Conservation (phyloP, 768 basidiomycete genomes). For the Boletus speciosus region DNA sequence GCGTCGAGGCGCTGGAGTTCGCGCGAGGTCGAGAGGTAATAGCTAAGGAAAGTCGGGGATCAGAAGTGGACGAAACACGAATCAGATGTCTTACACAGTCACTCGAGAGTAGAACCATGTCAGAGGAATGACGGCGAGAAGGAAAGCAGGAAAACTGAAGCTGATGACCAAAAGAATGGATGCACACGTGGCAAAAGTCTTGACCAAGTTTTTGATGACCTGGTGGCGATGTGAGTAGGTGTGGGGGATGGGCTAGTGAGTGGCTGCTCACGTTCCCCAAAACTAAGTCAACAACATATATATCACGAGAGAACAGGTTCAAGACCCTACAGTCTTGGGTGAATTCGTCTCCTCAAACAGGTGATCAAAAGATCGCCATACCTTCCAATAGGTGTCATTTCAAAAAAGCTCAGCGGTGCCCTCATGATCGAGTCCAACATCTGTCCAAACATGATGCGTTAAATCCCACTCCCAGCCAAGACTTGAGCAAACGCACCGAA, state of each 20-base stretch:
- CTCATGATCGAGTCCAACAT: constrained; percentile 80
- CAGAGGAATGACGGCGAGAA: constrained; percentile 74
- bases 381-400: constrained; percentile 83
- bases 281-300: constrained; percentile 80
- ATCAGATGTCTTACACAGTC: constrained; percentile 56
- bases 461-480: not conserved
- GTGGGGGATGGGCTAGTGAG: not conserved
- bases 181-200: constrained; percentile 56
- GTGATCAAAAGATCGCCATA: constrained; percentile 25
- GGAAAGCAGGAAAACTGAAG: constrained; percentile 75
- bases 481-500: constrained; percentile 41
- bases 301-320: constrained; percentile 90
- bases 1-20: constrained; percentile 88
- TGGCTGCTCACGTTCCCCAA: constrained; percentile 53
- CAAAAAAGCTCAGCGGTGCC: constrained; percentile 86
- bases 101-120: constrained; percentile 77
- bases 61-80: not conserved
- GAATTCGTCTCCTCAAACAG: not conserved
- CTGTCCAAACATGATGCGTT: constrained; percentile 33
- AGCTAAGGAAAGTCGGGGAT: constrained; percentile 40
- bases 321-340: constrained; percentile 51
- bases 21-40: constrained; percentile 82
- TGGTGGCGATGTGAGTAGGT: constrained; percentile 10
- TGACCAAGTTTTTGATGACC: constrained; percentile 65
- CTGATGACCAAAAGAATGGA: constrained; percentile 74